These are phyloP conservation scores for Phytophthora lateralis DNA, from an alignment of 352 stramenopile species.

Conservation along the genomic window DNA sequence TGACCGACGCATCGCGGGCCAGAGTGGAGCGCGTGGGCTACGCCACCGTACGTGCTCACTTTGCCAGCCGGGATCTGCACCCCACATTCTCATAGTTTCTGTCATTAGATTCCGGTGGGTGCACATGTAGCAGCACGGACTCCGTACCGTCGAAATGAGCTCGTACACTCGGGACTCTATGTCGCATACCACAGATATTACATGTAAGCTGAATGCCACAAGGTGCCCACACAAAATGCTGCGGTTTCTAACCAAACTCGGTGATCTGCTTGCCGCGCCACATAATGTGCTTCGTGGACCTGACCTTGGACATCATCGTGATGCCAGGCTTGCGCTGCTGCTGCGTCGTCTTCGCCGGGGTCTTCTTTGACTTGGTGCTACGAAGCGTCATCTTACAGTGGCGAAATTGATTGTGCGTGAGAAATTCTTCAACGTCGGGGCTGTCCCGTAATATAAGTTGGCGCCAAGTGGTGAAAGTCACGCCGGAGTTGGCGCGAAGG, in stretches of 20 bases:
- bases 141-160: constrained; percentile 69
- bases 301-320: constrained; percentile 21
- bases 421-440: constrained; percentile 3
- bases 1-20: constrained; percentile 81
- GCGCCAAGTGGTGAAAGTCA: constrained; percentile 28
- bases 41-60: constrained; percentile 79
- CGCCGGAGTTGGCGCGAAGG: constrained; percentile 17
- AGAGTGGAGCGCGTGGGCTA: constrained; percentile 65
- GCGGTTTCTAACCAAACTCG: constrained; percentile 55
- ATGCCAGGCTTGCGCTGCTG: constrained; percentile 16
- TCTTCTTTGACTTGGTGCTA: constrained; percentile 26
- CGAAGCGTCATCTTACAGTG: constrained; percentile 27
- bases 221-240: background rate
- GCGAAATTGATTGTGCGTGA: constrained; percentile 21
- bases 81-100: background rate
- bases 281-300: constrained; percentile 60
- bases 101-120: background rate
- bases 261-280: constrained; percentile 80
- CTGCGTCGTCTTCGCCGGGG: constrained; percentile 12
- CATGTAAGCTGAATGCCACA: background rate
- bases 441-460: constrained; percentile 7
- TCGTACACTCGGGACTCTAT: constrained; percentile 81
- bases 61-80: constrained; percentile 74
- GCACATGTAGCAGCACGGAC: background rate
- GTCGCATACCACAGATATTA: background rate